Conservation (phyloP, 768 basidiomycete genomes). For the Suillus spraguei region DNA sequence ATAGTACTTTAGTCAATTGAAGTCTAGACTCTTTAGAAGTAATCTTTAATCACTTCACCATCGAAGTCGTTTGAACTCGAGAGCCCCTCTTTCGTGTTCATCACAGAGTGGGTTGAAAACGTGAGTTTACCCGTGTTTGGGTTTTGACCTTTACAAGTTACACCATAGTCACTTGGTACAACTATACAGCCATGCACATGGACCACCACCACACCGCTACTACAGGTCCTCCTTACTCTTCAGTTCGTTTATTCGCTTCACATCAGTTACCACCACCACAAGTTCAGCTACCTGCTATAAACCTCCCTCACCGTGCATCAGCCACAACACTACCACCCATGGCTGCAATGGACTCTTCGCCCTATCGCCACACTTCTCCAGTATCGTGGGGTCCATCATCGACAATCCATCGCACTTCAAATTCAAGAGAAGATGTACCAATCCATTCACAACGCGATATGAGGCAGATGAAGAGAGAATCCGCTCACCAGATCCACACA, state of each 20-base stretch:
- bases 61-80: not conserved
- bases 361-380: constrained; percentile 27
- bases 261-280: constrained; percentile 2
- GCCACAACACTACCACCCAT: constrained; percentile 17
- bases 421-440: constrained; percentile 44
- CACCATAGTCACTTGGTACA: constrained; percentile 19
- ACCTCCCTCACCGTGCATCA: constrained; percentile 11
- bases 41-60: not conserved
- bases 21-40: not conserved
- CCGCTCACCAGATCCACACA: constrained; percentile 28
- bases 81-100: too few species aligned
- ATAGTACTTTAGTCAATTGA: constrained; percentile 2
- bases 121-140: constrained; percentile 32
- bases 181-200: constrained; percentile 9
- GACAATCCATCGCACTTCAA: constrained; percentile 37
- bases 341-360: constrained; percentile 32
- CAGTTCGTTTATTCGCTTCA: constrained; percentile 1
- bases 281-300: constrained; percentile 17
- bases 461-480: constrained; percentile 33
- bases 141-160: constrained; percentile 8
- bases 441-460: constrained; percentile 27
- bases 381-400: constrained; percentile 27
- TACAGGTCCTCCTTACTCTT: constrained; percentile 6
- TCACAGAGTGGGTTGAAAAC: not conserved
- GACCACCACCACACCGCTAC: constrained; percentile 5